Conservation (phyloP, 257 asterid species). For the Gynochthodes officinalis region DNA sequence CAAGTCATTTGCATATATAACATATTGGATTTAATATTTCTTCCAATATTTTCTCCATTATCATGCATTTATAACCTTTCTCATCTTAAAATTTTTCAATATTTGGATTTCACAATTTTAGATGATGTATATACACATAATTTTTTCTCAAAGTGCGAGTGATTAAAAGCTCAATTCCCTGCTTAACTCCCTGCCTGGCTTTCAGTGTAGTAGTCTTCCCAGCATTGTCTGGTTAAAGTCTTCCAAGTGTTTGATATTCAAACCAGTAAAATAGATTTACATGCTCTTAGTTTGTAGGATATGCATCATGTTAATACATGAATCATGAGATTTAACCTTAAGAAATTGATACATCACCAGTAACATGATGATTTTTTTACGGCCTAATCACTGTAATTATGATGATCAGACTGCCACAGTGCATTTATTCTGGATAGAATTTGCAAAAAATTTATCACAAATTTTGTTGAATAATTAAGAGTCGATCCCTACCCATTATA, state of each 20-base stretch:
- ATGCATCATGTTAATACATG: not conserved
- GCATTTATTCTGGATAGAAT: constrained; percentile 14
- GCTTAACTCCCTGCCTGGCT: too few species aligned
- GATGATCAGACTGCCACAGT: not conserved
- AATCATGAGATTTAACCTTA: not conserved
- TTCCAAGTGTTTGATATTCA: not conserved
- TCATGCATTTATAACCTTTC: not conserved
- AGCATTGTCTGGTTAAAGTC: too few species aligned
- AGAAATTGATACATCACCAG: not conserved
- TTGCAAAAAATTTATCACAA: constrained; percentile 8
- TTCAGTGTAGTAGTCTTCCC: too few species aligned
- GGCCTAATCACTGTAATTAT: not conserved
- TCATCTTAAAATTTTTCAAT: not conserved
- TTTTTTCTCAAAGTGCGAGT: too few species aligned
- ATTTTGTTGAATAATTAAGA: constrained; percentile 2
- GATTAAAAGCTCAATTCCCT: too few species aligned
- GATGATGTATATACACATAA: not conserved
- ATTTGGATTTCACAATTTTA: too few species aligned
- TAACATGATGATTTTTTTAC: not conserved
- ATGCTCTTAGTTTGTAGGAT: not conserved
- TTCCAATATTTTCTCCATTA: too few species aligned
- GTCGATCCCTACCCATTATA: constrained; percentile 41
- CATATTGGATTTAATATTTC: too few species aligned
- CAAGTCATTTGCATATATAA: not conserved
- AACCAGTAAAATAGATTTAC: not conserved